Conservation (phyloP, 2,329 filamentous ascomycete species). For the Calonectria naviculata region DNA sequence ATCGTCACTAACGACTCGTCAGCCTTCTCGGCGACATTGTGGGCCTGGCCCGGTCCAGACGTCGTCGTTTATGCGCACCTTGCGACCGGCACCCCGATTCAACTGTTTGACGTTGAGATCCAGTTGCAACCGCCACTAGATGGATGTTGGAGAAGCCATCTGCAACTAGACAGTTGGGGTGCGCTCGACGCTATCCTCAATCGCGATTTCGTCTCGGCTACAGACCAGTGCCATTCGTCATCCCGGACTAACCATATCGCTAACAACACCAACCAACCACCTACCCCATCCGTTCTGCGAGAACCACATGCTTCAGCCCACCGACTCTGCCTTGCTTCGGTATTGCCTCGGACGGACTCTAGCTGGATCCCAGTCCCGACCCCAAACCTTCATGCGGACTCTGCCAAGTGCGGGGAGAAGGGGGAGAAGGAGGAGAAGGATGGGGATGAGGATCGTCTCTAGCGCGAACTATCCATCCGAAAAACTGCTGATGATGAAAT, state of each 20-base stretch:
- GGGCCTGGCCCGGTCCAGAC: background rate
- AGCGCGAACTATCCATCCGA: background rate
- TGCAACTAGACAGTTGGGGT: background rate
- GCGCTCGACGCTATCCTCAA: background rate
- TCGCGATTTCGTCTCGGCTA: background rate
- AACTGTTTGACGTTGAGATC: background rate
- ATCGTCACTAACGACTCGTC: background rate
- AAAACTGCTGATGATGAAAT: background rate
- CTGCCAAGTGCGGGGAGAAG: background rate
- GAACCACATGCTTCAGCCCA: background rate
- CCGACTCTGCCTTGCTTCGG: background rate
- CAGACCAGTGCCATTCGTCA: background rate
- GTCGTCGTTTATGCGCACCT: background rate
- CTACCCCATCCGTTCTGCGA: background rate
- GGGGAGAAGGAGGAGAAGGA: background rate
- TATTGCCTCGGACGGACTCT: conserved; percentile 6
- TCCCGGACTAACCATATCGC: background rate
- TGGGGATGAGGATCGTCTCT: background rate
- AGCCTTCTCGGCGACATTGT: background rate
- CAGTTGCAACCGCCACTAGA: background rate
- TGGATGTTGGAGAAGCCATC: background rate
- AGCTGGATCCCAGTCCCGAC: background rate
- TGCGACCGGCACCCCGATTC: background rate
- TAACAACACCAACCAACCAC: background rate
- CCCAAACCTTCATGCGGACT: background rate